phyloP scores from a whole-genome alignment of 106 monocot species.

The Alisma plantagoaquatica region DNA sequence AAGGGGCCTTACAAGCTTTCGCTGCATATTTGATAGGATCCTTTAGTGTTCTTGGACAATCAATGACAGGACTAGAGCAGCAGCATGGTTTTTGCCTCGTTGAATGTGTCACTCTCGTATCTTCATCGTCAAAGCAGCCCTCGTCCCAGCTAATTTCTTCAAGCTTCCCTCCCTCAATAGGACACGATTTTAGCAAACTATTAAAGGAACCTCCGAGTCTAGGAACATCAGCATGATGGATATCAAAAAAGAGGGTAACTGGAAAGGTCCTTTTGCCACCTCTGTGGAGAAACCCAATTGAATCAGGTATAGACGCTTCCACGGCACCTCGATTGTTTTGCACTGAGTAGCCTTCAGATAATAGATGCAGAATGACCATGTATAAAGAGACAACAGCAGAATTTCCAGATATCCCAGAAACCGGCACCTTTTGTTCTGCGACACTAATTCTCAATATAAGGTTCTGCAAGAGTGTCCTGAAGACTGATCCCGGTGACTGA shows the following conservation, averaged over 20 bases:
- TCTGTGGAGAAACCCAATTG: slow-evolving; percentile 72
- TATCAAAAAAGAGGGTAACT: slow-evolving; percentile 44
- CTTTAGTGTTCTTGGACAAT: slow-evolving; percentile 24
- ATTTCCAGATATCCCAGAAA: slow-evolving; percentile 34
- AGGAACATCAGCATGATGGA: slow-evolving; percentile 36
- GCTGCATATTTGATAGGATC: slow-evolving; percentile 24
- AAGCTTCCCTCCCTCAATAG: slow-evolving; percentile 19
- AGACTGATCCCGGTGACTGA: slow-evolving; percentile 69
- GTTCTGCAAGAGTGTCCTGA: slow-evolving; percentile 78
- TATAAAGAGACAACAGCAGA: slow-evolving; percentile 70
- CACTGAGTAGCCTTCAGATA: slow-evolving; percentile 78
- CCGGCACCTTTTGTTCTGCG: slow-evolving; percentile 45
- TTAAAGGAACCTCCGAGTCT: slow-evolving; percentile 76
- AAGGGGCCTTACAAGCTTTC: slow-evolving; percentile 42
- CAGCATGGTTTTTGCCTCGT: slow-evolving; percentile 77
- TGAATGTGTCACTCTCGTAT: slow-evolving; percentile 70
- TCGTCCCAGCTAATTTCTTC: slow-evolving; percentile 78
- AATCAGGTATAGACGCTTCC: slow-evolving; percentile 18
- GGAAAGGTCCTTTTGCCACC: slow-evolving; percentile 71
- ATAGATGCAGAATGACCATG: slow-evolving; percentile 86
- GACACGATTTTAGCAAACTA: too few relatives aligned
- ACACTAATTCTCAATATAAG: slow-evolving; percentile 46
- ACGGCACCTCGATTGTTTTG: slow-evolving; percentile 20
- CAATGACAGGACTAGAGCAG: slow-evolving; percentile 52
- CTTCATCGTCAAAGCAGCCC: slow-evolving; percentile 58